Base-by-base conservation (phyloP, 2,329 filamentous ascomycete species). In the Trichoderma endophyticum region DNA sequence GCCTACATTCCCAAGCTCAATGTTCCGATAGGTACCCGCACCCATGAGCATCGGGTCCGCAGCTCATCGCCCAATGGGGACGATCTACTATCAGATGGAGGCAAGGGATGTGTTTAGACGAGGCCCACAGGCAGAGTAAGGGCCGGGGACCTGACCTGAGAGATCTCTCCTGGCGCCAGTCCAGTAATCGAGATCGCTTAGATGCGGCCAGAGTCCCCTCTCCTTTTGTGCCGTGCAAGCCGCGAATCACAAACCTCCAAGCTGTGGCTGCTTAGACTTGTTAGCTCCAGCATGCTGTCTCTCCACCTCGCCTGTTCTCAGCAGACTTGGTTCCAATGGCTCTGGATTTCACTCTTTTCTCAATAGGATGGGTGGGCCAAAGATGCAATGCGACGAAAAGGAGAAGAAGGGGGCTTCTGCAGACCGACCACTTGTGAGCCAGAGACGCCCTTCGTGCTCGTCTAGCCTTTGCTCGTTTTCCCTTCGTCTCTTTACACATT, bases 111-210 rank as follows among this genome's bases (percentile, higher is more conserved):
- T 24, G 32, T 15, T 30, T 21, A 12, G 57, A 36, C 21, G 21
- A 62, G 67, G 67, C 14, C 67, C 66, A 62, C 66, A 54, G 39
- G 51, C 66, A 54, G 43, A 54, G 62, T 28, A 43, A 15, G 14
- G 43, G 51, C 43, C 43, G 14, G 30, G n/a, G 30, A 30, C 30
- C 30, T 30, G 30, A 62, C 28, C 15, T 28, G 14, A 21, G 9
- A 48, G 39, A 62, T 54, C 28, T 70, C 57, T 54, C 57, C 57
- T 48, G 28, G 43, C n/a, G 14, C 21, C 32, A 34, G 28, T 14
- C 32, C 30, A 60, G 56, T 57, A 61, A 70, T 62, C 67, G 26
- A 36, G 67, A 70, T 70, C 56, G 66, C 66, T 51, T 69, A 69
- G 34, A 26, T 62, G 39, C 67, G 67, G 67, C 28, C 30, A 66